Evolutionary conservation across 495 filamentous ascomycete genomes (phyloP).

Genomic region (Cercophora sp.): DNA sequence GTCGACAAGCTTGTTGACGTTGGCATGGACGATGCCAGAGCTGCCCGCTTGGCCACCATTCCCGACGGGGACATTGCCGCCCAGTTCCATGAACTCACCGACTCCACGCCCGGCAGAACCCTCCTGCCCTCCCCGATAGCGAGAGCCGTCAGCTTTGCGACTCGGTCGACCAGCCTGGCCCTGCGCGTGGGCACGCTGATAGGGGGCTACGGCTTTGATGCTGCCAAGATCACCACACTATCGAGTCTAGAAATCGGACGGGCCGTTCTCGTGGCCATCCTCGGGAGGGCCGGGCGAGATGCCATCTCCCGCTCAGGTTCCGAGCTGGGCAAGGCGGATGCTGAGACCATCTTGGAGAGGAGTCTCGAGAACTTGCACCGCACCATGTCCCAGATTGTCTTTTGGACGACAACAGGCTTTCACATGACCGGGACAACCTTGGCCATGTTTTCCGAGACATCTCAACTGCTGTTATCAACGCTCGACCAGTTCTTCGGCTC

Average conservation of each 20-base stretch:
- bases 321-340: slow-evolving; percentile 55
- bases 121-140: slow-evolving; percentile 66
- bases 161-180: slow-evolving; percentile 65
- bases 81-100: slow-evolving; percentile 16
- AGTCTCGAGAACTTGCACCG: slow-evolving; percentile 61
- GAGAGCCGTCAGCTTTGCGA: slow-evolving; percentile 63
- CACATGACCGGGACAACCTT: slow-evolving; percentile 63
- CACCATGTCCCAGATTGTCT: slow-evolving; percentile 61
- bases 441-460: slow-evolving; percentile 56
- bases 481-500: slow-evolving; percentile 73
- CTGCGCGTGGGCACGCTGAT: slow-evolving; percentile 67
- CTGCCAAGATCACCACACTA: slow-evolving; percentile 63
- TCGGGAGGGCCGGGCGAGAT: slow-evolving; percentile 67
- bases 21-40: slow-evolving; percentile 2
- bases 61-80: slow-evolving; percentile 13
- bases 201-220: slow-evolving; percentile 60
- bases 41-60: slow-evolving; percentile 4
- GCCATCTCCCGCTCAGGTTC: slow-evolving; percentile 51
- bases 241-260: slow-evolving; percentile 67
- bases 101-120: slow-evolving; percentile 45
- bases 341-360: slow-evolving; percentile 58
- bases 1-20: not conserved
- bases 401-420: slow-evolving; percentile 67
- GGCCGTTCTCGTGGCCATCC: slow-evolving; percentile 60
- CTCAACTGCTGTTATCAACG: slow-evolving; percentile 60